Base-by-base conservation (phyloP, 176 grass and related monocot genomes). In the Lolium rigidum region DNA sequence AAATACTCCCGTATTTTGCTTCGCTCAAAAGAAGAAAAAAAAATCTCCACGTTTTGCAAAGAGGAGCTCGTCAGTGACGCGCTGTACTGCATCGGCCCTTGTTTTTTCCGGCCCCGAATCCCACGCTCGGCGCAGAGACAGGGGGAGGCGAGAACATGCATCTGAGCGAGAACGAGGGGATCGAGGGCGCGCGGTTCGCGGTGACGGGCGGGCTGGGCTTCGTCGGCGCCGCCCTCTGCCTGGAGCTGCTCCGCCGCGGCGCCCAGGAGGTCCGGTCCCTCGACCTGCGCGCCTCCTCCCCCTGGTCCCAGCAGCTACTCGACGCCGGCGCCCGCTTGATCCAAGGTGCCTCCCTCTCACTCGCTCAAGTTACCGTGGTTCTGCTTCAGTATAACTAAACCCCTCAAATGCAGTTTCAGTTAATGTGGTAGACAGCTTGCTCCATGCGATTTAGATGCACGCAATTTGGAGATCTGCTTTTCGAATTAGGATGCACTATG, bases 191-290 rank as follows among this genome's bases (percentile, higher is more conserved):
- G 50, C 88, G 86, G 88, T 98, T 88, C 86, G 91, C 79, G 49
- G 96, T 98, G 80, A 98, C 90, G 10, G 96, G 93, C 67, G 93
- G 96, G 20, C 82, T 84, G 85, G 93, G 96, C 20, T 95, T 95
- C 83, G 87, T 98, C 7, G 95, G 93, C 25, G 79, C 91, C 15
- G 87, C 93, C 1, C 93, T 98, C 52, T 95, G 91, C 95, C 82
- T 87, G 11, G 93, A 98, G 85, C 91, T 95, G 37, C 80, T 88
- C 62, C 91, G 83, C 85, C 93, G 91, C 50, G 93, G 95, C 28
- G 93, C 95, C 70, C 55, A 73, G 21, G 95, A 95, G 87, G 95
- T 98, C 16, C 88, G 92, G 2, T 94, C 90, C 74, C 68, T 97
- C 90, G 95, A 97, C 61, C 81, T 81, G 82, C 90, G 90, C 54